Evolutionary conservation across 345 rosid species (phyloP), one percentile per base, ranked within the genome.

Genomic region (Mangifera indica): DNA sequence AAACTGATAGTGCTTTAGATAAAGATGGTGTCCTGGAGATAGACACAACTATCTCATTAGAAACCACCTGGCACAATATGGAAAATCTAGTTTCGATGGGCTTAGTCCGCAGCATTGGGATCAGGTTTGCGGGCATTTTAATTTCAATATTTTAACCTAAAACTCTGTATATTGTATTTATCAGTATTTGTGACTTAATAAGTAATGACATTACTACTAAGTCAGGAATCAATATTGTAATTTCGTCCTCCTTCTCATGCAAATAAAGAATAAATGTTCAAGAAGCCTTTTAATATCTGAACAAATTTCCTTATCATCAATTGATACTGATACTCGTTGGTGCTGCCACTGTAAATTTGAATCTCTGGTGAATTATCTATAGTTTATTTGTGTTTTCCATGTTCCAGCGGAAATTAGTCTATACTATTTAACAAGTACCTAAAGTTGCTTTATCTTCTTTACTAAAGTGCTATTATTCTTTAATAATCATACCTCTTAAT

Each of bases 1-100:
- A 86, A 45, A 87, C 93, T 15, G 89, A 14, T 56, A 91, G 94
- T 82, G 91, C 94, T 37, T 64, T 86, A 77, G 97, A 81, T 7
- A 88, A 80, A 44, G 93, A 93, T 73, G 97, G 96, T 13, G 82
- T 89, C 32, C 81, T 91, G 79, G 97, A 91, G 25, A 88, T 91
- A 3, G 92, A 93, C 83, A 91, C 93, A 13, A 90, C 85, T 12
- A 85, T 88, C 51, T 84, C 98, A 49, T 70, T 91, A 81, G 96
- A 91, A 74, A 86, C 87, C 15, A 93, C 98, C 52, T 93, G 97
- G 98, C 97, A 81, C 80, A 82, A 81, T 57, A 93, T 91, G 98
- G 98, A 93, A 87, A 87, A 83, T 78, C 87, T 93, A 64, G 93
- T 88, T 72, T 85, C 94, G 52, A 81, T 81, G 94, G 93, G 94